Percentiles rank a stretch among this genome's conserved stretches.
Conservation (phyloP, 2,329 filamentous ascomycete species). For the Hypomyces perniciosus region DNA sequence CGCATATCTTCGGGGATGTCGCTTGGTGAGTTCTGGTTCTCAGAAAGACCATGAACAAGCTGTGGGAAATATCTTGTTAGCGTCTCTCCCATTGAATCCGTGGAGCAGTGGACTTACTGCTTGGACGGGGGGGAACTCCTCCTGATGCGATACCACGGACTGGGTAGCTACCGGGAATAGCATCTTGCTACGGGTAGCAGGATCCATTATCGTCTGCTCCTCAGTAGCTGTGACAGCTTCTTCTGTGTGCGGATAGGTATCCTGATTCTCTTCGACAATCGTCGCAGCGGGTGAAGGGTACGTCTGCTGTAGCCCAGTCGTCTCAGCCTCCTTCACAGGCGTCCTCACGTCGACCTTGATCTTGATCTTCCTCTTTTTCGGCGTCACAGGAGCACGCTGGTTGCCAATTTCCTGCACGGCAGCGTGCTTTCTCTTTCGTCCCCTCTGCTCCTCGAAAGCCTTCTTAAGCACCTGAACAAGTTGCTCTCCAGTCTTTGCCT, state of each 20-base stretch:
- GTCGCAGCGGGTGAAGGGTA: background rate
- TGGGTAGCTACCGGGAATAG: no score
- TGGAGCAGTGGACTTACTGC: no score
- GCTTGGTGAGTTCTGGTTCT: background rate
- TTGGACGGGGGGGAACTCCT: no score
- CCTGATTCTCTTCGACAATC: background rate
- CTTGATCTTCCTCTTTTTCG: background rate
- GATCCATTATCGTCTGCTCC: background rate
- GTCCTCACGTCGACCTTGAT: no score
- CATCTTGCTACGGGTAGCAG: no score
- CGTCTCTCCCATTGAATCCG: no score
- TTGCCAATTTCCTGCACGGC: background rate
- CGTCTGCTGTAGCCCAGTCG: background rate
- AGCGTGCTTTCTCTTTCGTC: background rate
- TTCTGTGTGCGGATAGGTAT: background rate
- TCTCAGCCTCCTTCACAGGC: background rate
- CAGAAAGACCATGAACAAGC: background rate
- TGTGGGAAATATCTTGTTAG: no score
- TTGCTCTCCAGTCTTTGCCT: slow-evolving; percentile 3
- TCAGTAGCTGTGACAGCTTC: background rate
- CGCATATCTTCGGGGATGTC: background rate
- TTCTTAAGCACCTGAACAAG: slow-evolving; percentile 14
- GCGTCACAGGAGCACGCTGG: background rate
- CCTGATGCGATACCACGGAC: no score
- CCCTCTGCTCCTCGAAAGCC: slow-evolving; percentile 13